These are phyloP conservation scores for Fusarium nygamai DNA, from an alignment of 2,329 filamentous ascomycete genomes.

Conservation along the genomic window DNA sequence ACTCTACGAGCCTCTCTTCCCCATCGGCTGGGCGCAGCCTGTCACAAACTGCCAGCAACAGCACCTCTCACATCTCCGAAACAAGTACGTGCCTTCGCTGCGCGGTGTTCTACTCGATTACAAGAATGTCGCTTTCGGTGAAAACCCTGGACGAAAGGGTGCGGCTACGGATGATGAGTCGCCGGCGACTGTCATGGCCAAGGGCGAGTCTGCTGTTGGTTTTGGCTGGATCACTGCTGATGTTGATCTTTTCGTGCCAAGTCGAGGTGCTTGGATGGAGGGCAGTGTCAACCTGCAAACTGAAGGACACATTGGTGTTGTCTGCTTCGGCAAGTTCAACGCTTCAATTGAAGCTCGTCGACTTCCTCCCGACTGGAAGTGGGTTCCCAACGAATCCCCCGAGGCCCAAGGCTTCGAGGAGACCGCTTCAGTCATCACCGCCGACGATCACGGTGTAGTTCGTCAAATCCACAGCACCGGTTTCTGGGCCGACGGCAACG, in stretches of 20 bases:
- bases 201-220: slow-evolving; percentile 86
- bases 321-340: slow-evolving; percentile 93
- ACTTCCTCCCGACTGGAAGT: slow-evolving; percentile 82
- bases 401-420: slow-evolving; percentile 55
- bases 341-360: slow-evolving; percentile 82
- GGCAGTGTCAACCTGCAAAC: slow-evolving; percentile 87
- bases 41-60: slow-evolving; percentile 77
- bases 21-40: slow-evolving; percentile 74
- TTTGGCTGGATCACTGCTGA: slow-evolving; percentile 92
- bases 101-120: slow-evolving; percentile 81
- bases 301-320: slow-evolving; percentile 86
- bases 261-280: slow-evolving; percentile 77
- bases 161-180: slow-evolving; percentile 60
- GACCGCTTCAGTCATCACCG: slow-evolving; percentile 53
- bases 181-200: slow-evolving; percentile 59
- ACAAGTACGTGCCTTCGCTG: slow-evolving; percentile 79
- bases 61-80: slow-evolving; percentile 77
- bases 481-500: slow-evolving; percentile 79
- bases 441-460: slow-evolving; percentile 63
- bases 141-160: slow-evolving; percentile 62
- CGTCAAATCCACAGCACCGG: slow-evolving; percentile 67
- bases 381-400: slow-evolving; percentile 68
- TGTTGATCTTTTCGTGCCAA: slow-evolving; percentile 83
- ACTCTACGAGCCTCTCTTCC: slow-evolving; percentile 80
- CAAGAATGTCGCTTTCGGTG: slow-evolving; percentile 72